A percentile compares a stretch with the other conserved stretches of the same genome.
These are phyloP conservation scores for Pseudogymnoascus sp. DNA, from an alignment of 2,329 filamentous ascomycete species.

Conservation along the genomic window DNA sequence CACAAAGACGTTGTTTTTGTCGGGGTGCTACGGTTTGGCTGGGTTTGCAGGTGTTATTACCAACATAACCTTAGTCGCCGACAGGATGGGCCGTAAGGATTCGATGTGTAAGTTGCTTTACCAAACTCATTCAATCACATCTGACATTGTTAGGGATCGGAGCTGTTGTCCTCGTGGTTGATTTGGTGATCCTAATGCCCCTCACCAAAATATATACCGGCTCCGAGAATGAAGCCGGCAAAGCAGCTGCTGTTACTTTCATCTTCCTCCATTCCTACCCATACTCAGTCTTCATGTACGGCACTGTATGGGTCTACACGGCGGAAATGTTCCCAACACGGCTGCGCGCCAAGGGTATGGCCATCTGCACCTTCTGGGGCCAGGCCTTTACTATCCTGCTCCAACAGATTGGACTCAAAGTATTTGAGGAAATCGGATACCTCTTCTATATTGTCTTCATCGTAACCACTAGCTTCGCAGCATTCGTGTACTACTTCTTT, in stretches of 20 bases:
- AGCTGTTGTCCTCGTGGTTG: background rate
- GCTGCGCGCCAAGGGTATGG: constrained; percentile 33
- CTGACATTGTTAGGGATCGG: background rate
- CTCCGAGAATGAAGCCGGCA: constrained; percentile 11
- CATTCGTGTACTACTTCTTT: constrained; percentile 9
- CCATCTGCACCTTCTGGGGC: constrained; percentile 13
- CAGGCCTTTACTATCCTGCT: constrained; percentile 11
- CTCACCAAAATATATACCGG: constrained; percentile 7
- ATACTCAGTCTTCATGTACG: constrained; percentile 15
- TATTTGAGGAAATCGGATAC: constrained; percentile 12
- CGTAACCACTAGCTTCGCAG: constrained; percentile 9
- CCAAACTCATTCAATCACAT: background rate
- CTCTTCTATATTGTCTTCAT: constrained; percentile 14
- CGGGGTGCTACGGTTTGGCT: constrained; percentile 14
- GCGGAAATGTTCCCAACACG: constrained; percentile 64
- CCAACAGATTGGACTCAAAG: constrained; percentile 8
- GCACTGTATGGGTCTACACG: constrained; percentile 44
- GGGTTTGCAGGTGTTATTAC: constrained; percentile 12
- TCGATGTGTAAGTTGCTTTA: constrained; percentile 4
- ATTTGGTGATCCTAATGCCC: constrained; percentile 3
- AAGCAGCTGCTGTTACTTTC: constrained; percentile 14
- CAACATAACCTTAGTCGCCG: constrained; percentile 23
- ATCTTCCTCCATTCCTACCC: constrained; percentile 15
- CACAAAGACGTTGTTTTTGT: constrained; percentile 11
- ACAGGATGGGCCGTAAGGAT: background rate